phyloP scores from a whole-genome alignment of 1,284 basidiomycete genomes.

The Ceratobasidium sp. region DNA sequence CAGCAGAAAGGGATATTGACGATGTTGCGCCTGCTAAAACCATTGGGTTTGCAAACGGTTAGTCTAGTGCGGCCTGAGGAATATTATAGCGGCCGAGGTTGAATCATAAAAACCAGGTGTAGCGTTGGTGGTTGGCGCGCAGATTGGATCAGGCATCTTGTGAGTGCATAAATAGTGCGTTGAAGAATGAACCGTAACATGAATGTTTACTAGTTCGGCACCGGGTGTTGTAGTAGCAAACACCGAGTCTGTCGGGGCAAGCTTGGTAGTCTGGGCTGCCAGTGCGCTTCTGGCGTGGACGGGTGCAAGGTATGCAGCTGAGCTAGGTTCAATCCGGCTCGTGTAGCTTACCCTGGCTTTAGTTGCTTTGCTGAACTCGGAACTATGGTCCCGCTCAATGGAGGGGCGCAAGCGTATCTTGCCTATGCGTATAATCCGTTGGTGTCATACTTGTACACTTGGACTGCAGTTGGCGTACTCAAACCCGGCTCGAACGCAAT shows the following conservation, averaged over 20 bases:
- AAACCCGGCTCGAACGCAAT: slow-evolving; percentile 77
- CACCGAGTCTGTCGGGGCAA: slow-evolving; percentile 87
- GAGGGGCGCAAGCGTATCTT: slow-evolving; percentile 93
- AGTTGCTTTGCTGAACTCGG: slow-evolving; percentile 92
- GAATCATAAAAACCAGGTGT: too few species aligned
- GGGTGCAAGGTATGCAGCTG: slow-evolving; percentile 70
- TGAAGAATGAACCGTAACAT: background rate
- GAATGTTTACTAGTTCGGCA: slow-evolving; percentile 73
- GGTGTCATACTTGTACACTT: slow-evolving; percentile 87
- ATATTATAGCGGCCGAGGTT: too few species aligned
- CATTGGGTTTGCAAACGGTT: slow-evolving; percentile 83
- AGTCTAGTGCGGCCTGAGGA: slow-evolving; percentile 51
- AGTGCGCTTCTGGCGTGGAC: slow-evolving; percentile 92
- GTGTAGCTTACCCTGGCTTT: slow-evolving; percentile 11
- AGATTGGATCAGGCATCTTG: slow-evolving; percentile 96
- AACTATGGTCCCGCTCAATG: slow-evolving; percentile 86
- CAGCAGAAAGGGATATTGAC: slow-evolving; percentile 66
- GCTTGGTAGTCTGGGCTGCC: slow-evolving; percentile 82
- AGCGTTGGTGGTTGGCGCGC: slow-evolving; percentile 74
- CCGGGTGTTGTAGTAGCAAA: slow-evolving; percentile 93
- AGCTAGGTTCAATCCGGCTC: background rate
- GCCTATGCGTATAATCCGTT: slow-evolving; percentile 91
- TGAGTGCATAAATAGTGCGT: slow-evolving; percentile 57
- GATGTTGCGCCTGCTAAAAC: slow-evolving; percentile 73
- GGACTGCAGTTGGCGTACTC: slow-evolving; percentile 91